A percentile compares a stretch with the other conserved stretches of the same genome.
Evolutionary conservation across 148 eudicot genomes (phyloP).

Genomic region (Fagopyrum tataricum): DNA sequence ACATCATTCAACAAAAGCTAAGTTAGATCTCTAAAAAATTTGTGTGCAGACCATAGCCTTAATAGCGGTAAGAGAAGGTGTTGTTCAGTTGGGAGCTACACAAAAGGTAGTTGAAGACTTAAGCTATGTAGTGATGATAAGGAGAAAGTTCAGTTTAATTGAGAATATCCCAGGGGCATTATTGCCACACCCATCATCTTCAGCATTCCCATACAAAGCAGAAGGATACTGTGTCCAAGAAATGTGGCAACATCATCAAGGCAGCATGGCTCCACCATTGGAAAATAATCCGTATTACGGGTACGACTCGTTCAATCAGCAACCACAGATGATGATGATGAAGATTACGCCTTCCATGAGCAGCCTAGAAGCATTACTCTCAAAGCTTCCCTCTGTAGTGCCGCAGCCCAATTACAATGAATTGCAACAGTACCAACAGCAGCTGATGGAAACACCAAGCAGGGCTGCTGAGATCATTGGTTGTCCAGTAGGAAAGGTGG

Average conservation of each 20-base stretch:
- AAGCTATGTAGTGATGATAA: slow-evolving; percentile 77
- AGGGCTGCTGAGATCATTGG: slow-evolving; percentile 6
- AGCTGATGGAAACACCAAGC: neutral
- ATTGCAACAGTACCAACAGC: neutral
- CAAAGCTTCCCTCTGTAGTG: slow-evolving; percentile 81
- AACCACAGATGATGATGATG: slow-evolving; percentile 24
- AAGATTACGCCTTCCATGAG: slow-evolving; percentile 92
- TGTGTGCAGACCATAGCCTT: slow-evolving; percentile 87
- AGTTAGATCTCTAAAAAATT: neutral
- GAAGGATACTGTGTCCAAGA: slow-evolving; percentile 24
- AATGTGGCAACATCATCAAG: slow-evolving; percentile 36
- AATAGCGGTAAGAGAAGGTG: slow-evolving; percentile 96
- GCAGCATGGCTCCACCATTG: slow-evolving; percentile 21
- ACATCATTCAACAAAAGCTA: neutral
- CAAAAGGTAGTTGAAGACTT: slow-evolving; percentile 81
- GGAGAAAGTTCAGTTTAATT: slow-evolving; percentile 79
- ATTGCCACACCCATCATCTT: slow-evolving; percentile 87
- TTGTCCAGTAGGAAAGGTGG: slow-evolving; percentile 7
- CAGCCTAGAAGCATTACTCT: slow-evolving; percentile 87
- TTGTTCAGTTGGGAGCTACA: slow-evolving; percentile 84
- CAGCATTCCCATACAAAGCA: slow-evolving; percentile 49
- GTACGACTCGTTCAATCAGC: slow-evolving; percentile 16
- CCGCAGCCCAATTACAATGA: slow-evolving; percentile 21
- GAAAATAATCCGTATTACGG: slow-evolving; percentile 12
- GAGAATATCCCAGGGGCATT: slow-evolving; percentile 97